A percentile compares a stretch with the other conserved stretches of the same genome.
These are phyloP conservation scores for Colletotrichum spinosum DNA, from an alignment of 2,329 filamentous ascomycete genomes.

Conservation along the genomic window DNA sequence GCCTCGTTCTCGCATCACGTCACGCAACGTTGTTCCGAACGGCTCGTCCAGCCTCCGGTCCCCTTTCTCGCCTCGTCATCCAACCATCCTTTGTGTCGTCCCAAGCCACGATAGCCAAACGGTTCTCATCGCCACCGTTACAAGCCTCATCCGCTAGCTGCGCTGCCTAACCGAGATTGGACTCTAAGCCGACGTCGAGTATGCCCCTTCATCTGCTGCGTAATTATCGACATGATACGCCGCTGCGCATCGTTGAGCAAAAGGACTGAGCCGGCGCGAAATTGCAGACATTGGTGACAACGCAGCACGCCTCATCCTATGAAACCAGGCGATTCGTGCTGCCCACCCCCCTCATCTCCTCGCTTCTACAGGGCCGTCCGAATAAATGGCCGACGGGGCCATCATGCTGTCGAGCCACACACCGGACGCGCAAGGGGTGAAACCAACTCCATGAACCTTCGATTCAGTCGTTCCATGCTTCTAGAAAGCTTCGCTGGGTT, in stretches of 20 bases:
- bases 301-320: conserved; percentile 22
- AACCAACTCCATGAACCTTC: conserved; percentile 35
- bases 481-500: conserved; percentile 34
- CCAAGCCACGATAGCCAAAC: conserved; percentile 17
- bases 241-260: too few relatives aligned
- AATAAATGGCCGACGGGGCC: conserved; percentile 21
- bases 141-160: conserved; percentile 2
- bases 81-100: conserved; percentile 17
- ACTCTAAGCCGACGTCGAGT: too few relatives aligned
- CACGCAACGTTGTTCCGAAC: conserved; percentile 12
- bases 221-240: too few relatives aligned
- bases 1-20: conserved; percentile 25
- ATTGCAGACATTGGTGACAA: too few relatives aligned
- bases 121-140: conserved; percentile 1
- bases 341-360: conserved; percentile 3
- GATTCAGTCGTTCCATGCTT: conserved; percentile 30
- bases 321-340: conserved; percentile 35
- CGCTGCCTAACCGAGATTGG: background rate
- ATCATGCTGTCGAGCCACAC: background rate
- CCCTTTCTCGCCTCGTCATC: conserved; percentile 2
- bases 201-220: too few relatives aligned
- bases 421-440: conserved; percentile 21
- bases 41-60: background rate
- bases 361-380: conserved; percentile 2
- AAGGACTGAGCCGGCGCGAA: too few relatives aligned